phyloP scores from a whole-genome alignment of 495 filamentous ascomycete genomes.

The Daldinia concentrica region DNA sequence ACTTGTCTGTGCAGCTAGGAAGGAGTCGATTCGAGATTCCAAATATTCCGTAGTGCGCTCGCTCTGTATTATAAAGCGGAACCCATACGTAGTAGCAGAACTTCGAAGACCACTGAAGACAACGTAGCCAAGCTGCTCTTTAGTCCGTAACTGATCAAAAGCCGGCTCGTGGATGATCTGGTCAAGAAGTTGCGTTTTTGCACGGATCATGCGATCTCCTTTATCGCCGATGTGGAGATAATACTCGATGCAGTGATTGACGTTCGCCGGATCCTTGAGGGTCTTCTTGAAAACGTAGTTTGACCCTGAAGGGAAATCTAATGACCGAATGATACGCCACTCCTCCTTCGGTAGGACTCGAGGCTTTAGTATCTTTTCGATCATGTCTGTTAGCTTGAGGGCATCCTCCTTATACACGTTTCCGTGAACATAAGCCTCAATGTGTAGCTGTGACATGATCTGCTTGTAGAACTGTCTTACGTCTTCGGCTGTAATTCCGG shows the following conservation, averaged over 20 bases:
- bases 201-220: constrained; percentile 69
- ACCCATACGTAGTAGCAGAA: constrained; percentile 77
- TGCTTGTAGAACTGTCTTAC: constrained; percentile 82
- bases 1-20: constrained; percentile 71
- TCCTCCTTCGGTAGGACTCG: constrained; percentile 77
- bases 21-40: constrained; percentile 85
- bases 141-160: constrained; percentile 93
- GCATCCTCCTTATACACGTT: constrained; percentile 98
- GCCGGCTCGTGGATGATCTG: constrained; percentile 93
- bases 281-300: constrained; percentile 84
- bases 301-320: constrained; percentile 79
- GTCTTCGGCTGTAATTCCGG: constrained; percentile 75
- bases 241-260: constrained; percentile 98
- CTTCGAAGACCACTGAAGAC: constrained; percentile 83
- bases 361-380: constrained; percentile 82
- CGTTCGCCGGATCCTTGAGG: constrained; percentile 87
- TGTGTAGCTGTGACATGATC: constrained; percentile 81
- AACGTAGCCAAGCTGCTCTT: constrained; percentile 97
- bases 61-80: constrained; percentile 92
- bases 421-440: constrained; percentile 89
- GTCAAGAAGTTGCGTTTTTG: constrained; percentile 83
- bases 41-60: constrained; percentile 85
- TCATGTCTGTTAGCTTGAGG: constrained; percentile 80
- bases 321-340: constrained; percentile 78
- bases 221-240: constrained; percentile 81